Percentiles rank a stretch among this genome's conserved stretches.
Conservation (phyloP, 768 basidiomycete genomes). For the Lentinula sp. region DNA sequence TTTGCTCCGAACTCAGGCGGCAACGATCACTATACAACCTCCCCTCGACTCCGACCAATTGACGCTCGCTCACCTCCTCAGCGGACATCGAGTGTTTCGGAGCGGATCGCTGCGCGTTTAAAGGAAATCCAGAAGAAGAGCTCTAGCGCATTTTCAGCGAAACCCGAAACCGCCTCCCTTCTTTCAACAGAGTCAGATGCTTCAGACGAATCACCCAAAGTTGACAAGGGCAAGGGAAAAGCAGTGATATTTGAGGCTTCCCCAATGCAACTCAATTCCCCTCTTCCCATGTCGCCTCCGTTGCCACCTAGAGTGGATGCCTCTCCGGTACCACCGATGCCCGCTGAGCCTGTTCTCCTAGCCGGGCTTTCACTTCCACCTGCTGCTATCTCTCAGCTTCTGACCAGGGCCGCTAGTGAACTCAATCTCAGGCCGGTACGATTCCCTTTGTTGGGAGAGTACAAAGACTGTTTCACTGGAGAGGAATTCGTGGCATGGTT, state of each 20-base stretch:
- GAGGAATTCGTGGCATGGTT: slow-evolving; percentile 89
- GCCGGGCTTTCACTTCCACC: slow-evolving; percentile 71
- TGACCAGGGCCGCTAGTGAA: slow-evolving; percentile 66
- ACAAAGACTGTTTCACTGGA: slow-evolving; percentile 80
- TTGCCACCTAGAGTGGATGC: slow-evolving; percentile 42
- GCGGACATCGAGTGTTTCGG: slow-evolving; percentile 76
- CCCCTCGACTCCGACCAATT: slow-evolving; percentile 59
- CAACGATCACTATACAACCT: slow-evolving; percentile 76
- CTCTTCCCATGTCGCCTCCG: slow-evolving; percentile 59
- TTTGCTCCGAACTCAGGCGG: slow-evolving; percentile 68
- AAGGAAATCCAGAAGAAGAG: slow-evolving; percentile 69
- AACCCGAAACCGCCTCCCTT: background rate
- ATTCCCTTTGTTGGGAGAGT: slow-evolving; percentile 79
- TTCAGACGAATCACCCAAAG: slow-evolving; percentile 35
- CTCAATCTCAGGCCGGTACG: slow-evolving; percentile 67
- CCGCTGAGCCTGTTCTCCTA: slow-evolving; percentile 55
- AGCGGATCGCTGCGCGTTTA: slow-evolving; percentile 79
- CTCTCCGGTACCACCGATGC: slow-evolving; percentile 31
- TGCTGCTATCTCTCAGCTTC: slow-evolving; percentile 58
- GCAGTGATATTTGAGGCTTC: slow-evolving; percentile 35
- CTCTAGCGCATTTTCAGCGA: slow-evolving; percentile 16
- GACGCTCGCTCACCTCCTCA: slow-evolving; percentile 48
- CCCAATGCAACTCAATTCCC: slow-evolving; percentile 34
- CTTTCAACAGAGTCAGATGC: slow-evolving; percentile 22
- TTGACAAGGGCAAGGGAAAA: slow-evolving; percentile 85